Conservation (phyloP, 805 yeast genomes). For the Zygoascus bituminiphila region DNA sequence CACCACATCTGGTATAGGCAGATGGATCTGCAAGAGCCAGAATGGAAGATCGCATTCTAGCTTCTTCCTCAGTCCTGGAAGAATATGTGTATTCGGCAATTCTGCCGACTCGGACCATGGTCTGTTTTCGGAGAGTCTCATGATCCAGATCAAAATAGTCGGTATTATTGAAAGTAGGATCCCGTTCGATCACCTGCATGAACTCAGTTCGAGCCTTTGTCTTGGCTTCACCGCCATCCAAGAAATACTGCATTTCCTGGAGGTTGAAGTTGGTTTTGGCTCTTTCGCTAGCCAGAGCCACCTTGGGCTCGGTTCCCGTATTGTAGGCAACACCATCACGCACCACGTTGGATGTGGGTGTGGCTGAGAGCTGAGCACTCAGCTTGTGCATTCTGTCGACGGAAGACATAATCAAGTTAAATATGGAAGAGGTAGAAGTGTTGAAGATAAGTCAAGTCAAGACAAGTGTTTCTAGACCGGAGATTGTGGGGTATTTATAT, state of each 20-base stretch:
- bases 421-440: neutral
- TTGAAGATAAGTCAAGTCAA: no score
- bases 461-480: no score
- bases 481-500: neutral
- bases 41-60: constrained; percentile 21
- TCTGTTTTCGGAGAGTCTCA: constrained; percentile 32
- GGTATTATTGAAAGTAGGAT: constrained; percentile 41
- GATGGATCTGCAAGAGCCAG: constrained; percentile 53
- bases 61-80: constrained; percentile 22
- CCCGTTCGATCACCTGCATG: constrained; percentile 43
- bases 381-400: neutral
- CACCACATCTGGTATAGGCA: constrained; percentile 74
- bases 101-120: constrained; percentile 28
- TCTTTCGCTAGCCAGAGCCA: constrained; percentile 34
- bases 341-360: neutral
- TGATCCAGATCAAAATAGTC: constrained; percentile 42
- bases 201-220: constrained; percentile 34
- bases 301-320: constrained; percentile 25
- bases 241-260: constrained; percentile 34
- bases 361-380: neutral
- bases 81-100: constrained; percentile 21
- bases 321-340: constrained; percentile 18
- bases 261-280: constrained; percentile 30
- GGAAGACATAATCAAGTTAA: neutral
- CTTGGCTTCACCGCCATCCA: constrained; percentile 35